Conservation (phyloP, 2,329 filamentous ascomycete species). For the Diaporthe eres region DNA sequence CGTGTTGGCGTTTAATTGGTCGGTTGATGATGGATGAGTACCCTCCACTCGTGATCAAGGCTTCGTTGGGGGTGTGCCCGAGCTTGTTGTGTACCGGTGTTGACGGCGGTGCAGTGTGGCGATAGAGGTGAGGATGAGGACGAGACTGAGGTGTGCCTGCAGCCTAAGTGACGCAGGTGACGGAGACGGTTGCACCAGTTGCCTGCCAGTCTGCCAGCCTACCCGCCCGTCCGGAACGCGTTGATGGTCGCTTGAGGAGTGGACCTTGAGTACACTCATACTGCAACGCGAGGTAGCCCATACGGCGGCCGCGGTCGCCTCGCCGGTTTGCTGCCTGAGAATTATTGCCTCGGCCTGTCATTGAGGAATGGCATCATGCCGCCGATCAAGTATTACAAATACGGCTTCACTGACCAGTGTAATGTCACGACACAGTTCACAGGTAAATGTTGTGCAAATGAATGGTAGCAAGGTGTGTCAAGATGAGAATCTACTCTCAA, state of each 20-base stretch:
- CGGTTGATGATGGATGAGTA: neutral
- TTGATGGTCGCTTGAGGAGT: neutral
- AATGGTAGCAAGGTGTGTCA: neutral
- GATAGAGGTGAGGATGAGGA: neutral
- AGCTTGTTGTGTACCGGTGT: neutral
- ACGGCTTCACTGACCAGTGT: neutral
- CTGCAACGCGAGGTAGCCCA: neutral
- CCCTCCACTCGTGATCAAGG: neutral
- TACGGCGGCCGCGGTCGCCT: neutral
- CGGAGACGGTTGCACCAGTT: neutral
- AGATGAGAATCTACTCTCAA: slow-evolving; percentile 15
- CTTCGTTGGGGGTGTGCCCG: neutral
- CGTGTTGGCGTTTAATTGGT: neutral
- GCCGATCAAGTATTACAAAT: too few relatives aligned
- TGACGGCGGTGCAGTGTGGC: neutral
- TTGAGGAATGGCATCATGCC: neutral
- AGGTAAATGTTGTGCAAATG: too few relatives aligned
- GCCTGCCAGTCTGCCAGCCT: neutral
- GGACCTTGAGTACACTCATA: too few relatives aligned
- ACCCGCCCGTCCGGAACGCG: neutral
- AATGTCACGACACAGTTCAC: neutral
- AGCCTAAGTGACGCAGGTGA: neutral
- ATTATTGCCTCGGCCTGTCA: neutral
- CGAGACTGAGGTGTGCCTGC: neutral
- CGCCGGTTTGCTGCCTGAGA: neutral